phyloP scores from a whole-genome alignment of 75 land plant species.

The Isoetes taiwanensis region DNA sequence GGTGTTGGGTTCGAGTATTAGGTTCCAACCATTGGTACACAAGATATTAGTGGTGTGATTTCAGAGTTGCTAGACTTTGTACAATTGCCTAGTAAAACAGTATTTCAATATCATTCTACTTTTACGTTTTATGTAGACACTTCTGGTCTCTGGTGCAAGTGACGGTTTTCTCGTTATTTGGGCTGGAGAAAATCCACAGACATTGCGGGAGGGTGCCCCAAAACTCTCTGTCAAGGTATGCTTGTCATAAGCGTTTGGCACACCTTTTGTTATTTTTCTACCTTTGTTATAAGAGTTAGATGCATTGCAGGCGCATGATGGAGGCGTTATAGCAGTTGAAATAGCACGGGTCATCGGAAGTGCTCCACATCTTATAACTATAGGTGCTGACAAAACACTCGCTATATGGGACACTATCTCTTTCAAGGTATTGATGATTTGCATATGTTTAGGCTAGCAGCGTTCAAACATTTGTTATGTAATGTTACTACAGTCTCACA shows the following conservation, averaged over 20 bases:
- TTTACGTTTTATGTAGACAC: too few relatives aligned
- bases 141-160: conserved; percentile 86
- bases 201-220: conserved; percentile 83
- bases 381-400: conserved; percentile 94
- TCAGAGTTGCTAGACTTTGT: too few relatives aligned
- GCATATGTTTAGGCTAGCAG: too few relatives aligned
- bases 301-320: conserved; percentile 81
- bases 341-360: conserved; percentile 75
- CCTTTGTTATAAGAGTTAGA: neutral
- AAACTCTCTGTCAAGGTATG: conserved; percentile 85
- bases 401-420: conserved; percentile 93
- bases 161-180: conserved; percentile 85
- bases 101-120: too few relatives aligned
- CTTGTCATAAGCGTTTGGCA: neutral
- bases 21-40: too few relatives aligned
- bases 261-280: neutral
- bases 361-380: conserved; percentile 91
- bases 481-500: neutral
- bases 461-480: neutral
- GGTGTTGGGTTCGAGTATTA: too few relatives aligned
- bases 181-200: conserved; percentile 89
- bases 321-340: conserved; percentile 86
- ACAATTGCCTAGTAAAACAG: too few relatives aligned
- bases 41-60: too few relatives aligned
- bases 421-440: conserved; percentile 68